phyloP scores from a whole-genome alignment of 768 basidiomycete species.

The Amanita thiersii region DNA sequence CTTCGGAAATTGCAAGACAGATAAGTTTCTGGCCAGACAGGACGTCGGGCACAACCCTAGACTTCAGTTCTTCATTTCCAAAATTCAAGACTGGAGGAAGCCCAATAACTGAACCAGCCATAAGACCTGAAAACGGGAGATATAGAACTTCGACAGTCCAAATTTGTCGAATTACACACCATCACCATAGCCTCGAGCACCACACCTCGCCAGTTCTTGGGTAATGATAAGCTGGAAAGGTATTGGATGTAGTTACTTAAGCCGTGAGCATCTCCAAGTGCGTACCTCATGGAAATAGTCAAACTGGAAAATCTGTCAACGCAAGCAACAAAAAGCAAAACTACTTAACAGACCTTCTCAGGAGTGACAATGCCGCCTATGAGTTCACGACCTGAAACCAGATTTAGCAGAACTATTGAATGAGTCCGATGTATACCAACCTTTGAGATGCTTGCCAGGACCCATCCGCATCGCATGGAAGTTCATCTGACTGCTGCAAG shows the following conservation, averaged over 20 bases:
- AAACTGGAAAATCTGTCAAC: slow-evolving; percentile 37
- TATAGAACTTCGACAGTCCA: not conserved
- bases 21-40: slow-evolving; percentile 72
- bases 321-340: slow-evolving; percentile 4
- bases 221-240: slow-evolving; percentile 55
- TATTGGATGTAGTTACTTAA: not conserved
- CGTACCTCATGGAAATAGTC: slow-evolving; percentile 80
- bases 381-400: slow-evolving; percentile 46
- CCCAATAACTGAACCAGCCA: slow-evolving; percentile 74
- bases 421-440: slow-evolving; percentile 10
- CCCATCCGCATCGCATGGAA: slow-evolving; percentile 91
- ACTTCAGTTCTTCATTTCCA: slow-evolving; percentile 47
- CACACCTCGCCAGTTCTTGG: slow-evolving; percentile 67
- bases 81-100: slow-evolving; percentile 84
- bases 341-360: slow-evolving; percentile 45
- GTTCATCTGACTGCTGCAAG: slow-evolving; percentile 44
- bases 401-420: not conserved
- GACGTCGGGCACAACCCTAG: slow-evolving; percentile 54
- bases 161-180: slow-evolving; percentile 27
- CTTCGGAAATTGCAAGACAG: slow-evolving; percentile 82
- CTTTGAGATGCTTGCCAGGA: slow-evolving; percentile 81
- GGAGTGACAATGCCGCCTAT: slow-evolving; percentile 77
- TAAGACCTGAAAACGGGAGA: slow-evolving; percentile 35
- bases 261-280: not conserved
- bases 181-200: slow-evolving; percentile 74